Percentiles rank a stretch among this genome's conserved stretches.
Conservation (phyloP, 2,329 filamentous ascomycete genomes). For the Cladosporium sp. region DNA sequence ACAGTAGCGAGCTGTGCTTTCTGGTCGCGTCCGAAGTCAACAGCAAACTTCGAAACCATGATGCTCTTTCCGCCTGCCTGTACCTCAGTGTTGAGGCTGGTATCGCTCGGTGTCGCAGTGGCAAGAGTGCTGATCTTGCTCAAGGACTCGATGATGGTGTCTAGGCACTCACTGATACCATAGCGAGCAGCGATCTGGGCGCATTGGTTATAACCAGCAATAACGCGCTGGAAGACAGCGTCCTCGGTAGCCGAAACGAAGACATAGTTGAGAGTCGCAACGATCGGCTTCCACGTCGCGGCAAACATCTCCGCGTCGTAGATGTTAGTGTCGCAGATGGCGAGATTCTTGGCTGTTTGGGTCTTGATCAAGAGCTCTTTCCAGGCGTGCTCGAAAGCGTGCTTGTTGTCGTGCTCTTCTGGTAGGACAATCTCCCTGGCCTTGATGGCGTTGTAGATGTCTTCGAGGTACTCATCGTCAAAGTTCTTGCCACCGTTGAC, state of each 20-base stretch:
- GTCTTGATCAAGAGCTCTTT: slow-evolving; percentile 87
- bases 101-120: slow-evolving; percentile 70
- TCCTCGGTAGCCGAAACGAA: slow-evolving; percentile 99
- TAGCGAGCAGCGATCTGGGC: slow-evolving; percentile 87
- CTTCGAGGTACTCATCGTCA: slow-evolving; percentile 71
- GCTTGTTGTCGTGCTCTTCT: slow-evolving; percentile 93
- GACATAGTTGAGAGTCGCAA: slow-evolving; percentile 93
- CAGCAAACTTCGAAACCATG: slow-evolving; percentile 97
- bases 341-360: slow-evolving; percentile 65
- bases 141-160: slow-evolving; percentile 86
- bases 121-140: slow-evolving; percentile 87
- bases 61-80: slow-evolving; percentile 81
- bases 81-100: slow-evolving; percentile 87
- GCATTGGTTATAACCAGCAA: slow-evolving; percentile 93
- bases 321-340: slow-evolving; percentile 83
- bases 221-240: slow-evolving; percentile 86
- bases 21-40: slow-evolving; percentile 90
- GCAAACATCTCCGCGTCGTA: slow-evolving; percentile 98
- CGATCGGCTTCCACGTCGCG: slow-evolving; percentile 89
- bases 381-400: slow-evolving; percentile 97
- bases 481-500: slow-evolving; percentile 86
- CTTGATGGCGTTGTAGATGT: slow-evolving; percentile 87
- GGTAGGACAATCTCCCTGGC: slow-evolving; percentile 93
- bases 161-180: slow-evolving; percentile 75
- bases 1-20: slow-evolving; percentile 89